These are phyloP conservation scores for Tylopilus vinaceipallidus DNA, from an alignment of 768 basidiomycete genomes.

Conservation along the genomic window DNA sequence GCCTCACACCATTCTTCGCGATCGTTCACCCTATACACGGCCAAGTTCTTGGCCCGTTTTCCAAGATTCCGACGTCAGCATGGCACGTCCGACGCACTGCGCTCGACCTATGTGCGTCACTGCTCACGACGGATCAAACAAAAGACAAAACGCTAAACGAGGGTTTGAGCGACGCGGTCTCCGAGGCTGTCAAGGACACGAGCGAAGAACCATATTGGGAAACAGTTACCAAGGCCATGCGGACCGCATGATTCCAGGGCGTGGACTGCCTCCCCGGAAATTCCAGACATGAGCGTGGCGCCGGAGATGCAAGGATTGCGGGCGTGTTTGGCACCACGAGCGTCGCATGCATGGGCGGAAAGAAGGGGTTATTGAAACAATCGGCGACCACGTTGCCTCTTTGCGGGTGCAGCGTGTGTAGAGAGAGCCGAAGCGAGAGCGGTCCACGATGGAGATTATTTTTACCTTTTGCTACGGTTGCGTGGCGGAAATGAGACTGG, in stretches of 20 bases:
- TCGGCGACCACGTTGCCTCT: slow-evolving; percentile 5
- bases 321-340: slow-evolving; percentile 6
- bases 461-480: slow-evolving; percentile 16
- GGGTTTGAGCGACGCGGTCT: slow-evolving; percentile 22
- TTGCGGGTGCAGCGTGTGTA: not conserved
- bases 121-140: slow-evolving; percentile 23
- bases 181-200: slow-evolving; percentile 28
- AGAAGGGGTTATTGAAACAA: not conserved
- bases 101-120: slow-evolving; percentile 55
- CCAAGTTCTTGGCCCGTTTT: slow-evolving; percentile 72
- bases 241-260: slow-evolving; percentile 27
- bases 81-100: slow-evolving; percentile 52
- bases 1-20: slow-evolving; percentile 78
- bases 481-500: slow-evolving; percentile 14
- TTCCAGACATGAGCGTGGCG: not conserved
- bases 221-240: slow-evolving; percentile 32
- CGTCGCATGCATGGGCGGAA: not conserved
- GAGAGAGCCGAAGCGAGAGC: not conserved
- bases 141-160: slow-evolving; percentile 13
- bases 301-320: slow-evolving; percentile 6
- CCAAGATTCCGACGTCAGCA: slow-evolving; percentile 49
- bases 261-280: not conserved
- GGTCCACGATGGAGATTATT: not conserved
- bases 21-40: slow-evolving; percentile 77
- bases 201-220: slow-evolving; percentile 28